These are phyloP conservation scores for Epithele typhae DNA, from an alignment of 768 basidiomycete species.

Conservation along the genomic window DNA sequence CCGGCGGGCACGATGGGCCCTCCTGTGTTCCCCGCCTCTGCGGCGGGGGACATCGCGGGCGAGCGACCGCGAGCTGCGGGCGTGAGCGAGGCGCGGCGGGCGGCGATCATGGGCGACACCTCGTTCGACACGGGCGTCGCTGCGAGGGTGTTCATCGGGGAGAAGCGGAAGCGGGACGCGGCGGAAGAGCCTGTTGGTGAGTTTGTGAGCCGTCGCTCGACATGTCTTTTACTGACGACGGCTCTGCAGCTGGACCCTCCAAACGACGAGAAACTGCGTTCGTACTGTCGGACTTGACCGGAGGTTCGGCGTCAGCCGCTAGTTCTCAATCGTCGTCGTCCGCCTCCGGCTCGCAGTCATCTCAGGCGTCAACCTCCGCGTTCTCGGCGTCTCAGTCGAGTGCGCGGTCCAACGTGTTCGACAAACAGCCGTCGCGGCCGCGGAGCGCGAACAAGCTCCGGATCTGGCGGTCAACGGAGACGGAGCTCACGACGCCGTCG, in stretches of 20 bases:
- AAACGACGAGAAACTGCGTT: conserved; percentile 17
- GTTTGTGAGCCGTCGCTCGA: background rate
- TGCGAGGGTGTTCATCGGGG: conserved; percentile 14
- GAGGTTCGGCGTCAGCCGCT: conserved; percentile 13
- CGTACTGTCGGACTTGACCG: conserved; percentile 5
- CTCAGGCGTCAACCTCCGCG: conserved; percentile 2
- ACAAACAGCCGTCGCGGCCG: conserved; percentile 2
- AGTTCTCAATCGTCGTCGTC: conserved; percentile 9
- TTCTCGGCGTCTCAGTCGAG: conserved; percentile 8
- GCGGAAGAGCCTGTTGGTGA: conserved; percentile 1
- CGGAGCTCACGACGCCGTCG: conserved; percentile 57
- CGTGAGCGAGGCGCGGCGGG: conserved; percentile 12
- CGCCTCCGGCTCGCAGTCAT: conserved; percentile 13
- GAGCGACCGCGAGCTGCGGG: conserved; percentile 6
- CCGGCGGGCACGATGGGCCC: conserved; percentile 19
- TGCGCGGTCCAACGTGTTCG: background rate
- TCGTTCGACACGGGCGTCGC: conserved; percentile 16
- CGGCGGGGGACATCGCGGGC: conserved; percentile 1
- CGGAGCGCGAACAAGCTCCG: conserved; percentile 9
- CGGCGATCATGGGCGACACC: conserved; percentile 14
- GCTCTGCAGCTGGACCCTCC: conserved; percentile 3
- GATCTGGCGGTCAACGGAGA: conserved; percentile 31
- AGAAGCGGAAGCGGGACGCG: conserved; percentile 19
- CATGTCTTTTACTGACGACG: background rate
- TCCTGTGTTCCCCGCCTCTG: conserved; percentile 5